Conservation (phyloP, 2,329 filamentous ascomycete genomes). For the Fusarium burgessii region DNA sequence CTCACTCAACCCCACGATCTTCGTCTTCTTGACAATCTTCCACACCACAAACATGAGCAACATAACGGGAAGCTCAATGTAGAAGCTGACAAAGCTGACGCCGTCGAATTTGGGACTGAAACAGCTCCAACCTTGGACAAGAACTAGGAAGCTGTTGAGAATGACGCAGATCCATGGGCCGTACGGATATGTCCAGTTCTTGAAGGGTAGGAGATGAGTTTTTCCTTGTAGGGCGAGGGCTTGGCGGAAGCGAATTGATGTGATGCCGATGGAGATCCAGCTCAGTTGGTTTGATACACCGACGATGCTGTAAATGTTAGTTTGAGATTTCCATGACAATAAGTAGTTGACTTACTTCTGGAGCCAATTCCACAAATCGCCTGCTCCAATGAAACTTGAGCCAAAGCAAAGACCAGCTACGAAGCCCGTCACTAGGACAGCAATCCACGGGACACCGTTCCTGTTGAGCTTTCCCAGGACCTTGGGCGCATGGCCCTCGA, state of each 20-base stretch:
- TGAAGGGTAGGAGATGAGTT: constrained; percentile 71
- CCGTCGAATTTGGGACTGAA: constrained; percentile 69
- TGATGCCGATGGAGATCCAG: constrained; percentile 73
- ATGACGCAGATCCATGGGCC: constrained; percentile 68
- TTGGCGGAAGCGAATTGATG: constrained; percentile 73
- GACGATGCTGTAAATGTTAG: constrained; percentile 61
- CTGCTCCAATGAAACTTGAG: constrained; percentile 73
- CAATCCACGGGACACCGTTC: constrained; percentile 54
- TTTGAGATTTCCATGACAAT: no score
- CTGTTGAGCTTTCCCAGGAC: constrained; percentile 60
- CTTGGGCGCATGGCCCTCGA: constrained; percentile 64
- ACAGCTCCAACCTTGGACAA: constrained; percentile 73
- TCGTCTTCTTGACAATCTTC: constrained; percentile 77
- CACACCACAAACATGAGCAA: constrained; percentile 74
- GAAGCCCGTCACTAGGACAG: constrained; percentile 62
- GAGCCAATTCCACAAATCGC: constrained; percentile 74
- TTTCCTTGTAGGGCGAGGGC: constrained; percentile 69
- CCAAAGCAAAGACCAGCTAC: constrained; percentile 73
- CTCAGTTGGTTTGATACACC: constrained; percentile 76
- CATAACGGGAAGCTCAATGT: constrained; percentile 73
- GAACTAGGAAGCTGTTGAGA: constrained; percentile 69
- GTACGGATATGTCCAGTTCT: constrained; percentile 74
- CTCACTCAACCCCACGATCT: constrained; percentile 65
- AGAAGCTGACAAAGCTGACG: constrained; percentile 73
- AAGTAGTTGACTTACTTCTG: constrained; percentile 64